phyloP scores from a whole-genome alignment of 75 land plant species.

The Cupressus sempervirens region DNA sequence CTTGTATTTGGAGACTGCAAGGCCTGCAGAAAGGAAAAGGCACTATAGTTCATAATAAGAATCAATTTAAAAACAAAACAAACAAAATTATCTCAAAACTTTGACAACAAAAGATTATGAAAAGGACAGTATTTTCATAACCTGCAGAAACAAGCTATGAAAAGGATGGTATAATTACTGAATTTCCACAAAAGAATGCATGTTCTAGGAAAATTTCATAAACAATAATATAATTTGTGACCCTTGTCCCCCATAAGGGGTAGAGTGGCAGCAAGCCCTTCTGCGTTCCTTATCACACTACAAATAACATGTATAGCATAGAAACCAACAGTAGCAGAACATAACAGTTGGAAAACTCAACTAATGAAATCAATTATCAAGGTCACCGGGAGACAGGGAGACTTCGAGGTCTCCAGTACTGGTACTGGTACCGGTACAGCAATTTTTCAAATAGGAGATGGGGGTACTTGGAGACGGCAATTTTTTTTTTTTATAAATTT shows the following conservation, averaged over 20 bases:
- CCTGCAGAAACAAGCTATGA: neutral
- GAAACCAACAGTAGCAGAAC: neutral
- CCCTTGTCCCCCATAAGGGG: neutral
- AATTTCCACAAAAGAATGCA: neutral
- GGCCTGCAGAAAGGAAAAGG: constrained; percentile 38
- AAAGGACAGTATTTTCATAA: neutral
- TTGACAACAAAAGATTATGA: neutral
- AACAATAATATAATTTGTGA: neutral
- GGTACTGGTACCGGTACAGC: no score
- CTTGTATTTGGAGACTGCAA: constrained; percentile 41
- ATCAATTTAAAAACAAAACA: neutral
- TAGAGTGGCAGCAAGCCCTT: neutral
- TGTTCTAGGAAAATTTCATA: neutral
- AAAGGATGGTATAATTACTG: neutral
- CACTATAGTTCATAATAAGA: neutral
- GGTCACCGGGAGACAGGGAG: no score
- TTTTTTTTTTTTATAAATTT: no score
- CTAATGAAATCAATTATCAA: neutral
- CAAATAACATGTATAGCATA: neutral
- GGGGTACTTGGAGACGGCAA: no score
- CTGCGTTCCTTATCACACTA: neutral
- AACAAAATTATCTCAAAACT: neutral
- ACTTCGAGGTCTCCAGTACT: no score
- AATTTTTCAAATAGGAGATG: no score
- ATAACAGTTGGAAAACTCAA: neutral